phyloP scores from a whole-genome alignment of 2,329 filamentous ascomycete genomes.

The Colletotrichum sidae region DNA sequence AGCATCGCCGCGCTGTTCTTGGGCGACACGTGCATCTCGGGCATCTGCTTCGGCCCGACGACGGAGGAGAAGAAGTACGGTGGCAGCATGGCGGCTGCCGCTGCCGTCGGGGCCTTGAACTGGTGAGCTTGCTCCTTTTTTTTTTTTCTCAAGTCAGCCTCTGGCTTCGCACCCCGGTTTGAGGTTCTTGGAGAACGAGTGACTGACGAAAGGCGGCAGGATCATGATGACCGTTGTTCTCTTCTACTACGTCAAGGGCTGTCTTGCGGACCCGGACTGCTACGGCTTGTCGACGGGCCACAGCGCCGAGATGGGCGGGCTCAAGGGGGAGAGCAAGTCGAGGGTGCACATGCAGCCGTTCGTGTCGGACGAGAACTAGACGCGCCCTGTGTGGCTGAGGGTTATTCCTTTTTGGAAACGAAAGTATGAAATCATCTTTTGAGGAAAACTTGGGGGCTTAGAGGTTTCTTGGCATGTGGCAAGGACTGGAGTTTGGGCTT shows the following conservation, averaged over 20 bases:
- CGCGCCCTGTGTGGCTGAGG: neutral
- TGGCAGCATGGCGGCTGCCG: constrained; percentile 51
- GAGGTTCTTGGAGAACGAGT: neutral
- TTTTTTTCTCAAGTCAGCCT: neutral
- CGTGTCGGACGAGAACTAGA: neutral
- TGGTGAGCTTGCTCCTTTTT: constrained; percentile 46
- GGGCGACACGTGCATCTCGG: constrained; percentile 34
- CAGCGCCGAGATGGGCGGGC: constrained; percentile 44
- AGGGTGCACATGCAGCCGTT: constrained; percentile 7
- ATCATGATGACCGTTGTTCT: constrained; percentile 52
- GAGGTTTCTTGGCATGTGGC: neutral
- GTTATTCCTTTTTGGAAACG: neutral
- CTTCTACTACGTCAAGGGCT: constrained; percentile 52
- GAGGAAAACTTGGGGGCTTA: neutral
- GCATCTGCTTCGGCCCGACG: constrained; percentile 40
- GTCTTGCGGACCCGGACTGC: constrained; percentile 40
- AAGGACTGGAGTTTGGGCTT: constrained; percentile 28
- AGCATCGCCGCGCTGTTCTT: constrained; percentile 47
- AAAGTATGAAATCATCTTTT: neutral
- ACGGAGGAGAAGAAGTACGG: constrained; percentile 38
- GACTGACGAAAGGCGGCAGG: constrained; percentile 41
- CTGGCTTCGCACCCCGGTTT: too few species aligned
- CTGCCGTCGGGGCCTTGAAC: constrained; percentile 54
- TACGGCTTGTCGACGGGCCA: constrained; percentile 32
- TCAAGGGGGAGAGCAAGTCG: constrained; percentile 39